Conservation (phyloP, 2,329 filamentous ascomycete species). For the Coniosporium tulheliwenetii region DNA sequence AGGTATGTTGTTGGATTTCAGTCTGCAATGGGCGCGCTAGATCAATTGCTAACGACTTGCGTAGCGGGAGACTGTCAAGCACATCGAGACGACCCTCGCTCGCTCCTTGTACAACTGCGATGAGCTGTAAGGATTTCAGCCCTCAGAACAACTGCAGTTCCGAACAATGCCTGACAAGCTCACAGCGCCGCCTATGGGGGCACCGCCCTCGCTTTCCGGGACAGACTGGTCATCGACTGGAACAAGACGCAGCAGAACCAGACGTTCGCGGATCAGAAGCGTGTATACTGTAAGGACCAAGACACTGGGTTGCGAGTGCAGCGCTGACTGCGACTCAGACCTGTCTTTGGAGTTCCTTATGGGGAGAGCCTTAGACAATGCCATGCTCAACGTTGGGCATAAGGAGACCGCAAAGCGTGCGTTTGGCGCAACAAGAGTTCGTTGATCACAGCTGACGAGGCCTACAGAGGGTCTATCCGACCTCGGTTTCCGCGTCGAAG, state of each 20-base stretch:
- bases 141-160: not conserved
- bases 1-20: constrained; percentile 20
- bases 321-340: constrained; percentile 29
- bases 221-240: constrained; percentile 88
- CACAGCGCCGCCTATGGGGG: constrained; percentile 71
- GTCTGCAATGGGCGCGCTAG: constrained; percentile 7
- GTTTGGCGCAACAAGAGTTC: constrained; percentile 12
- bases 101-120: constrained; percentile 98
- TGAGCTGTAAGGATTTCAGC: constrained; percentile 39
- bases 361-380: constrained; percentile 93
- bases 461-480: constrained; percentile 62
- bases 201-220: constrained; percentile 79
- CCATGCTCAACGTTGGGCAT: constrained; percentile 87
- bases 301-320: too few relatives aligned
- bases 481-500: constrained; percentile 92
- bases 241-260: constrained; percentile 96
- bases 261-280: constrained; percentile 78
- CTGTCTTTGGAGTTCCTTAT: constrained; percentile 95
- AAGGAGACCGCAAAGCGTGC: constrained; percentile 71
- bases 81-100: constrained; percentile 92
- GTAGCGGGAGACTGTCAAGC: constrained; percentile 70
- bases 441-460: constrained; percentile 1
- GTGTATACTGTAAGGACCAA: constrained; percentile 59
- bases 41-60: constrained; percentile 1
- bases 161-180: constrained; percentile 1